Evolutionary conservation across 371 early-diverging fungal genomes (phyloP), one percentile per base, ranked within the genome.

Genomic region (Fennellomyces sp.): DNA sequence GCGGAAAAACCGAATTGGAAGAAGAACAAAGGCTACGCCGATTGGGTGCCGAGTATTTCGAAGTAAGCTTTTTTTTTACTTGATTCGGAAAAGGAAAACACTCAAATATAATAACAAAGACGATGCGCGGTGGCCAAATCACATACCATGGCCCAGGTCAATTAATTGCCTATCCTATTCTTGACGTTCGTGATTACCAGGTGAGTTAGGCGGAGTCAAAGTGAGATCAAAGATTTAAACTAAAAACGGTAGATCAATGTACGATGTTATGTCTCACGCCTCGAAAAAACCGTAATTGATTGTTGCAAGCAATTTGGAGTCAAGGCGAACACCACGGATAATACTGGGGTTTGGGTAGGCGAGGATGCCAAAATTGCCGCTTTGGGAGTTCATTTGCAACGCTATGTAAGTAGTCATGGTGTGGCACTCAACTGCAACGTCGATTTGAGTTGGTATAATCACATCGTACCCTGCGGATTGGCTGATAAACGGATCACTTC

Each of bases 121-220:
- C 88, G 0, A 73, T 84, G 72, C 80, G 97, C 12, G 99, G 99
- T 19, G 99, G 99, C 5, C 92, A 98, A 75, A 85, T 90, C 5
- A 98, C 99, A 0, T 98, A 90, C 67, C 99, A 98, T 78, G 98
- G 98, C 0, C 99, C 98, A 2, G 98, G 98, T 0, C 99, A 98
- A 76, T 76, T 98, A 35, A 94, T 98, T 23, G 95, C 89, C 10
- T 98, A 98, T 69, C 99, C 99, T 2, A 94, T 95, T 42, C 35
- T 97, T 10, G 82, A 95, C 65, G 76, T 98, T 31, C 82, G 87
- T 45, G 79, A 81, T 51, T 80, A 75, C 53, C 65, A 84, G 68
- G 88, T 86, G 80, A 38, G n/a, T n/a, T n/a, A n/a, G n/a, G n/a
- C n/a, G n/a, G n/a, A n/a, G n/a, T n/a, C n/a, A n/a, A n/a, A n/a